A percentile compares a stretch with the other conserved stretches of the same genome.
Evolutionary conservation across 2,329 filamentous ascomycete species (phyloP).

Genomic region (Bipolaris bicolor): DNA sequence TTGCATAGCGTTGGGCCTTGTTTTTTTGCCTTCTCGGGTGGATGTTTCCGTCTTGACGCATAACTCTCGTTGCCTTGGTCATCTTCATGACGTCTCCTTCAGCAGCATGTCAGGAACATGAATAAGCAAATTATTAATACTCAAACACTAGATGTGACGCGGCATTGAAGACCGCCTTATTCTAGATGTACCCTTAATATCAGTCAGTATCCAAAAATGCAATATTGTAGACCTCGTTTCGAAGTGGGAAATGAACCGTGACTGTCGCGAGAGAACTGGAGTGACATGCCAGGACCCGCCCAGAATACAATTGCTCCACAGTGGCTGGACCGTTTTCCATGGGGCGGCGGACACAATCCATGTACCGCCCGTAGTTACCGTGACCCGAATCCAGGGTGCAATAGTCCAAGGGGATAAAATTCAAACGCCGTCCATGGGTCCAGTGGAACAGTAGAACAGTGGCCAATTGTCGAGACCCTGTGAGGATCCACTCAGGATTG

Average conservation of each 20-base stretch:
- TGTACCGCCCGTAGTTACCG: slow-evolving; percentile 6
- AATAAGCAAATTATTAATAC: slow-evolving; percentile 8
- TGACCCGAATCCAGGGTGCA: not conserved
- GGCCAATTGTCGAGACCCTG: not conserved
- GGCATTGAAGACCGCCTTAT: slow-evolving; percentile 3
- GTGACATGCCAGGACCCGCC: not conserved
- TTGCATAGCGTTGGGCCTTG: slow-evolving; percentile 25
- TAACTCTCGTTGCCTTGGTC: not conserved
- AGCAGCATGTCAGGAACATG: slow-evolving; percentile 16
- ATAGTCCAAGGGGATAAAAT: not conserved
- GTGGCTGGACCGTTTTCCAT: not conserved
- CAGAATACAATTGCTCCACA: not conserved
- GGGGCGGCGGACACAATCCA: not conserved
- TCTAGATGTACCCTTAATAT: slow-evolving; percentile 9
- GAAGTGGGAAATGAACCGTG: not conserved
- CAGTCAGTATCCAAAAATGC: not conserved
- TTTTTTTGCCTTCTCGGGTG: slow-evolving; percentile 8
- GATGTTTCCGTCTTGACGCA: slow-evolving; percentile 4
- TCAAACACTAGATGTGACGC: slow-evolving; percentile 8
- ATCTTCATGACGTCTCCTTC: slow-evolving; percentile 9
- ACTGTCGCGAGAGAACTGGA: not conserved
- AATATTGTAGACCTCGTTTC: not conserved
- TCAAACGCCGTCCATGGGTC: not conserved
- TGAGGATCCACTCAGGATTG: not conserved
- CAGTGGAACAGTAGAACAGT: not conserved